Percentiles rank a stretch among this genome's conserved stretches.
These are phyloP conservation scores for Aureobasidium sp. DNA, from an alignment of 2,329 filamentous ascomycete genomes.

Conservation along the genomic window DNA sequence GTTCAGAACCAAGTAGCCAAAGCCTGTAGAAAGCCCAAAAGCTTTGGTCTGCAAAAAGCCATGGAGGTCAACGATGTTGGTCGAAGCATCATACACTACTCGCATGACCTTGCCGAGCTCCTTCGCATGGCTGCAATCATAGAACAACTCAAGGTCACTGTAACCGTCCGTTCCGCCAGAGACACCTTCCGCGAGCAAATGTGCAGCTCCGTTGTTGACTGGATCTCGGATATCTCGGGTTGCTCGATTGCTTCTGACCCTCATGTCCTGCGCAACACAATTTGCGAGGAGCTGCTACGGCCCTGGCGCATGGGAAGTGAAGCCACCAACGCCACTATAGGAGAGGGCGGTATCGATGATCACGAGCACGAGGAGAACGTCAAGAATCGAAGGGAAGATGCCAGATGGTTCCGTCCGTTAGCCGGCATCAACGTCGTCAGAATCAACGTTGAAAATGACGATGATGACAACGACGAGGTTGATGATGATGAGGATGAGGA, in stretches of 20 bases:
- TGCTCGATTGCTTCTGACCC: slow-evolving; percentile 77
- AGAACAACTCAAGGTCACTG: slow-evolving; percentile 91
- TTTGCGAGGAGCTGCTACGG: slow-evolving; percentile 87
- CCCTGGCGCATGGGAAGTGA: slow-evolving; percentile 82
- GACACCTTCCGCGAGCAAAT: slow-evolving; percentile 98
- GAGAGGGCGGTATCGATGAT: slow-evolving; percentile 73
- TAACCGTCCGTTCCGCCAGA: slow-evolving; percentile 85
- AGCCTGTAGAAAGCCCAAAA: slow-evolving; percentile 68
- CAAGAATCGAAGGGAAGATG: slow-evolving; percentile 32
- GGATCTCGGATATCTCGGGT: slow-evolving; percentile 87
- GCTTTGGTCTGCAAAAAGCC: slow-evolving; percentile 66
- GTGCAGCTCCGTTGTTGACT: slow-evolving; percentile 96
- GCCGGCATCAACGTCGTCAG: slow-evolving; percentile 24
- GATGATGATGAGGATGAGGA: slow-evolving; percentile 40
- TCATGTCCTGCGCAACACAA: slow-evolving; percentile 67
- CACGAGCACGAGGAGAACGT: slow-evolving; percentile 58
- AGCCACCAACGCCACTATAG: slow-evolving; percentile 71
- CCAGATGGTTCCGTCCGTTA: slow-evolving; percentile 30
- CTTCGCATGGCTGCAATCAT: slow-evolving; percentile 76
- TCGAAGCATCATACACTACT: slow-evolving; percentile 74
- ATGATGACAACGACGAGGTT: slow-evolving; percentile 37
- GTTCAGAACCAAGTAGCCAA: slow-evolving; percentile 84
- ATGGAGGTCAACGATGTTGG: slow-evolving; percentile 86
- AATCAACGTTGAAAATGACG: slow-evolving; percentile 36
- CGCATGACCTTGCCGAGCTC: slow-evolving; percentile 63